Evolutionary conservation across 2,329 filamentous ascomycete genomes (phyloP).

Genomic region (Botrytis hyacinthi): DNA sequence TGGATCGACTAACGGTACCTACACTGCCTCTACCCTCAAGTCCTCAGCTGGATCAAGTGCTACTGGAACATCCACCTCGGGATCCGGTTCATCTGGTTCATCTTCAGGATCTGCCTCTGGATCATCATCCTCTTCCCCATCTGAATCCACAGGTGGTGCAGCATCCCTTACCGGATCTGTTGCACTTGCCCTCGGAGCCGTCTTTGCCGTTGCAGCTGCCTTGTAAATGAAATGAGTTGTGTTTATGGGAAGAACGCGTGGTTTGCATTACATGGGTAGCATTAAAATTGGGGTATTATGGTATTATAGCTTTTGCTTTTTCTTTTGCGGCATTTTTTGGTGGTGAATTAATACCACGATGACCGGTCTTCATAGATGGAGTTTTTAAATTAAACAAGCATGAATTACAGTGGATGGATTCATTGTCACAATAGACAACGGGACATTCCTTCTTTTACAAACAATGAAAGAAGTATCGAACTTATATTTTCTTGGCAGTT

Average conservation of each 20-base stretch:
- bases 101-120: constrained; percentile 20
- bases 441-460: background rate
- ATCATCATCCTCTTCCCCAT: constrained; percentile 9
- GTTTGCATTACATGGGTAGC: constrained; percentile 2
- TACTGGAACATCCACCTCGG: constrained; percentile 18
- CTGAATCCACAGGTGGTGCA: constrained; percentile 22
- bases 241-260: background rate
- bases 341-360: background rate
- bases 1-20: constrained; percentile 17
- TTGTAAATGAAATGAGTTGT: constrained; percentile 14
- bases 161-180: constrained; percentile 22
- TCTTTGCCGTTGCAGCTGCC: constrained; percentile 17
- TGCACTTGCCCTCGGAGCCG: constrained; percentile 15
- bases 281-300: constrained; percentile 4
- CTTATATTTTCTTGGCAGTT: background rate
- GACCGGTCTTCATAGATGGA: constrained; percentile 11
- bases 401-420: constrained; percentile 1
- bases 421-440: background rate
- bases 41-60: constrained; percentile 13
- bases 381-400: constrained; percentile 14
- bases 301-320: background rate
- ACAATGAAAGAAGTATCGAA: constrained; percentile 1
- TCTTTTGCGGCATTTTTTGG: constrained; percentile 11
- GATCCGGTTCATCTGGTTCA: constrained; percentile 17
- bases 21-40: constrained; percentile 11